phyloP scores from a whole-genome alignment of 202 grass and related monocot genomes.

The Setaria viridis region DNA sequence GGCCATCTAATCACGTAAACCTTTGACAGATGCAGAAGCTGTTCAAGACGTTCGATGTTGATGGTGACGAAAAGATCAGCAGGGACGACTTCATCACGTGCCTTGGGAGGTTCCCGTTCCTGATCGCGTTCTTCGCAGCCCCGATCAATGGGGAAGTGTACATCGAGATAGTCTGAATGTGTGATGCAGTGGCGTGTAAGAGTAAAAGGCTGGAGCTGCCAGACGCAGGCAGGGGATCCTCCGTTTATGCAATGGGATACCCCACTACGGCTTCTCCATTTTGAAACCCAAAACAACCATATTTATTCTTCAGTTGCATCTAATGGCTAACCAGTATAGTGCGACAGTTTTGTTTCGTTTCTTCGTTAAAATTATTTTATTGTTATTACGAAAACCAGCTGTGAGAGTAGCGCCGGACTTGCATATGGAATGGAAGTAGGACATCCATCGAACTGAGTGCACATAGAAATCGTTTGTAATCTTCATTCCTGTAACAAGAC shows the following conservation, averaged over 20 bases:
- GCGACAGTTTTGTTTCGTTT: conserved; percentile 44
- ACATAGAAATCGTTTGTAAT: conserved; percentile 41
- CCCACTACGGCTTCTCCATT: conserved; percentile 28
- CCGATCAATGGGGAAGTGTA: conserved; percentile 56
- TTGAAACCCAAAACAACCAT: not conserved
- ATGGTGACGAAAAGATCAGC: conserved; percentile 62
- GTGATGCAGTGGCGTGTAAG: conserved; percentile 3
- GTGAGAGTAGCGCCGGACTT: not conserved
- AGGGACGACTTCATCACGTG: conserved; percentile 73
- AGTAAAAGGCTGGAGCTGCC: conserved; percentile 13
- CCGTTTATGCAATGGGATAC: conserved; percentile 34
- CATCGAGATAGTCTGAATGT: conserved; percentile 65
- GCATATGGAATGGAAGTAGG: not conserved
- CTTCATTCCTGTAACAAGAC: not conserved
- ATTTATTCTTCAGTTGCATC: conserved; percentile 8
- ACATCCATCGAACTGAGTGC: conserved; percentile 7
- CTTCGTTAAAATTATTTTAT: not conserved
- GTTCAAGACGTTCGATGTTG: conserved; percentile 61
- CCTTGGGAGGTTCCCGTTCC: conserved; percentile 73
- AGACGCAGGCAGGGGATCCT: conserved; percentile 4
- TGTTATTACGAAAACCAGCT: not conserved
- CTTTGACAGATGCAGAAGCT: conserved; percentile 64
- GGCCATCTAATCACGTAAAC: not conserved
- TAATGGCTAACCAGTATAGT: conserved; percentile 36
- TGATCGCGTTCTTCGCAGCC: conserved; percentile 72